These are phyloP conservation scores for Tilletia walkeri DNA, from an alignment of 1,284 basidiomycete species.

Conservation along the genomic window DNA sequence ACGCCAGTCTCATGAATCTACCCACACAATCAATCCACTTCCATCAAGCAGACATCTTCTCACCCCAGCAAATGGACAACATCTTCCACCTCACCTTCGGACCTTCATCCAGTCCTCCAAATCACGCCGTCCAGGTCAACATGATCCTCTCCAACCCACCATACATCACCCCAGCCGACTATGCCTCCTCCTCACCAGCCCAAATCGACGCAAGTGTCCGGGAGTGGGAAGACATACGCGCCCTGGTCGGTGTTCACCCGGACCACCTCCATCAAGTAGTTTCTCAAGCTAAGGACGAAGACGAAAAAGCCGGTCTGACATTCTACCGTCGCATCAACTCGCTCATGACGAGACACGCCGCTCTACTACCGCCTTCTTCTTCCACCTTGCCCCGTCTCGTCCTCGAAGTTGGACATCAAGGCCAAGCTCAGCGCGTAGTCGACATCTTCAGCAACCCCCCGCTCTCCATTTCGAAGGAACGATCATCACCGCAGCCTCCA, in stretches of 20 bases:
- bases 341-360: neutral
- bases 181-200: neutral
- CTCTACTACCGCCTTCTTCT: neutral
- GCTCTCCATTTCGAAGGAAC: neutral
- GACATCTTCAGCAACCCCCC: neutral
- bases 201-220: conserved; percentile 63
- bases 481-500: neutral
- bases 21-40: neutral
- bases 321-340: conserved; percentile 1
- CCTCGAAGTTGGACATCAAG: neutral
- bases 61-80: neutral
- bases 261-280: neutral
- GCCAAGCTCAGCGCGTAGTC: neutral
- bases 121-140: conserved; percentile 59
- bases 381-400: neutral
- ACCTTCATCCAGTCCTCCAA: neutral
- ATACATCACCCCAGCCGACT: conserved; percentile 74
- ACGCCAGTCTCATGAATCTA: neutral
- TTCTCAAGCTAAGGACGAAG: neutral
- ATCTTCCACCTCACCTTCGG: neutral
- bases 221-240: conserved; percentile 73
- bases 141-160: conserved; percentile 86
- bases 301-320: neutral
- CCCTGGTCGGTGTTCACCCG: conserved; percentile 74
- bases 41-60: neutral